Evolutionary conservation across 768 basidiomycete species (phyloP).

Genomic region (Pleurotus salmoneostramineus): DNA sequence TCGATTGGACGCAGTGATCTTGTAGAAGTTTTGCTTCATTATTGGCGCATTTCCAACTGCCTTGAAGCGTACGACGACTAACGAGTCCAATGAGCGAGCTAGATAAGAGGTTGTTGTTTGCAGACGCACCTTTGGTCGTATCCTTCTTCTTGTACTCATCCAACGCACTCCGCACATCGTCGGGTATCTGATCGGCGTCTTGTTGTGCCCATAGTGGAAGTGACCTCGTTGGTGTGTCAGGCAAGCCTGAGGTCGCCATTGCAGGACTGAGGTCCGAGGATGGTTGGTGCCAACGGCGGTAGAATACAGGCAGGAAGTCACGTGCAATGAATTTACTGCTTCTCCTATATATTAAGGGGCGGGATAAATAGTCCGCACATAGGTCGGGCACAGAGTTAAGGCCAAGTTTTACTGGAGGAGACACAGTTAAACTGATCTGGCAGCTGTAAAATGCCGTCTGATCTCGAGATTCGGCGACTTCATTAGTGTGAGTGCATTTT

Average conservation of each 20-base stretch:
- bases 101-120: background rate
- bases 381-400: too few species aligned
- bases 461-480: too few species aligned
- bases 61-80: slow-evolving; percentile 96
- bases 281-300: too few species aligned
- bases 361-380: too few species aligned
- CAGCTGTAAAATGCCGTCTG: too few species aligned
- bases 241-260: slow-evolving; percentile 5
- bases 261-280: background rate
- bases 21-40: slow-evolving; percentile 98
- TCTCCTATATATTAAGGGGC: too few species aligned
- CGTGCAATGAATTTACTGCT: too few species aligned
- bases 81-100: background rate
- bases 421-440: too few species aligned
- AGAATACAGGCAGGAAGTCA: too few species aligned
- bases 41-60: slow-evolving; percentile 97
- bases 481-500: too few species aligned
- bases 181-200: slow-evolving; percentile 26
- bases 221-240: slow-evolving; percentile 25
- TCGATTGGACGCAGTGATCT: slow-evolving; percentile 89
- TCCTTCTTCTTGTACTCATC: slow-evolving; percentile 89
- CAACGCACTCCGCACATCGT: slow-evolving; percentile 65
- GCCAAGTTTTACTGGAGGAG: too few species aligned
- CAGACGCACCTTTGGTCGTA: slow-evolving; percentile 60
- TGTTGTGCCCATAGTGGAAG: slow-evolving; percentile 26